phyloP scores from a whole-genome alignment of 169 alveolate genomes.

The Perkinsus chesapeaki region DNA sequence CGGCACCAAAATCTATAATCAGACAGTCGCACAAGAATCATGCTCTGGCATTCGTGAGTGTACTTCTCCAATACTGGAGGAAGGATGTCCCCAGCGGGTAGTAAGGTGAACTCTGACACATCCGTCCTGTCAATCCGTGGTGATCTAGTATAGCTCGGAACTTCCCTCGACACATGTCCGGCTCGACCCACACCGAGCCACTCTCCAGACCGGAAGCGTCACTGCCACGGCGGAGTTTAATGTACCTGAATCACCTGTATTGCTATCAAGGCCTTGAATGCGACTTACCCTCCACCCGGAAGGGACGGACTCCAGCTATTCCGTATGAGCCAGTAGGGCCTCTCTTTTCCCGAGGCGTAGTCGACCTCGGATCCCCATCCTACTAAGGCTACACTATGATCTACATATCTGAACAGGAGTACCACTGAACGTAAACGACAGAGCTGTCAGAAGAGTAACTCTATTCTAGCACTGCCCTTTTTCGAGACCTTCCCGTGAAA shows the following conservation, averaged over 20 bases:
- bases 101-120: neutral
- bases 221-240: neutral
- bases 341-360: neutral
- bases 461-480: too few species aligned
- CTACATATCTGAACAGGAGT: neutral
- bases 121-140: neutral
- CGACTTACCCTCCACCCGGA: neutral
- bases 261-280: neutral
- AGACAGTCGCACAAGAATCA: too few species aligned
- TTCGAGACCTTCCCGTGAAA: too few species aligned
- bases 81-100: neutral
- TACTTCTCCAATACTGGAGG: neutral
- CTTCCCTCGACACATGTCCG: neutral
- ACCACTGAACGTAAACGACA: too few species aligned
- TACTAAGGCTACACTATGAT: neutral
- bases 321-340: neutral
- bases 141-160: neutral
- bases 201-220: neutral
- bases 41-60: neutral
- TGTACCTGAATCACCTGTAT: neutral
- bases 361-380: neutral
- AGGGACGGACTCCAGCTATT: neutral
- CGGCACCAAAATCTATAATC: too few species aligned
- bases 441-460: too few species aligned
- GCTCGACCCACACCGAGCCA: neutral